phyloP scores from a whole-genome alignment of 2,329 filamentous ascomycete genomes.

The Capronia americana region DNA sequence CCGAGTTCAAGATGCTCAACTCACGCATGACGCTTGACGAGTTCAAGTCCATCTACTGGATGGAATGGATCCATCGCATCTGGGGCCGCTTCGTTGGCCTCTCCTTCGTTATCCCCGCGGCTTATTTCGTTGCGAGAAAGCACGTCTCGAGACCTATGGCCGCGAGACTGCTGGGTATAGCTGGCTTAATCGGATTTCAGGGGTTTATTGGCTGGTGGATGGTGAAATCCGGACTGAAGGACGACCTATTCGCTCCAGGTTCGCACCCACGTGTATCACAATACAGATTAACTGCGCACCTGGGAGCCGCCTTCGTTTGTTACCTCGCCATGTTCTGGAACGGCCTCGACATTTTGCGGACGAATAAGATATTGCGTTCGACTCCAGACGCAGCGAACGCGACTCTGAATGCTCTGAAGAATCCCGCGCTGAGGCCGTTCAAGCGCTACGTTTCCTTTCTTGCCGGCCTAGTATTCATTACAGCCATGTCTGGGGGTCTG shows the following conservation, averaged over 20 bases:
- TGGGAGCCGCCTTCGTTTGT: constrained; percentile 88
- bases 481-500: constrained; percentile 89
- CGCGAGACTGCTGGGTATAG: constrained; percentile 78
- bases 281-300: constrained; percentile 87
- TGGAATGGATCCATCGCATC: constrained; percentile 96
- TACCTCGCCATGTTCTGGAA: constrained; percentile 95
- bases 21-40: constrained; percentile 89
- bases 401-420: constrained; percentile 66
- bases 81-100: constrained; percentile 94
- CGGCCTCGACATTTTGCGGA: constrained; percentile 81
- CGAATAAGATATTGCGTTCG: constrained; percentile 67
- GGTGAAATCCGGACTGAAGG: constrained; percentile 95
- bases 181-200: constrained; percentile 89
- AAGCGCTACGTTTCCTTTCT: constrained; percentile 74
- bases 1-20: constrained; percentile 91
- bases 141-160: constrained; percentile 81
- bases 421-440: constrained; percentile 74
- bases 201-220: constrained; percentile 99
- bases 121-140: constrained; percentile 84
- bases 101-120: constrained; percentile 83
- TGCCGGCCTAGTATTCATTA: constrained; percentile 79
- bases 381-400: constrained; percentile 67
- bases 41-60: constrained; percentile 99
- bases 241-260: constrained; percentile 91
- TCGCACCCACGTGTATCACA: constrained; percentile 92